phyloP scores from a whole-genome alignment of 176 grass and related monocot genomes.

The Oropetium thomaeum region DNA sequence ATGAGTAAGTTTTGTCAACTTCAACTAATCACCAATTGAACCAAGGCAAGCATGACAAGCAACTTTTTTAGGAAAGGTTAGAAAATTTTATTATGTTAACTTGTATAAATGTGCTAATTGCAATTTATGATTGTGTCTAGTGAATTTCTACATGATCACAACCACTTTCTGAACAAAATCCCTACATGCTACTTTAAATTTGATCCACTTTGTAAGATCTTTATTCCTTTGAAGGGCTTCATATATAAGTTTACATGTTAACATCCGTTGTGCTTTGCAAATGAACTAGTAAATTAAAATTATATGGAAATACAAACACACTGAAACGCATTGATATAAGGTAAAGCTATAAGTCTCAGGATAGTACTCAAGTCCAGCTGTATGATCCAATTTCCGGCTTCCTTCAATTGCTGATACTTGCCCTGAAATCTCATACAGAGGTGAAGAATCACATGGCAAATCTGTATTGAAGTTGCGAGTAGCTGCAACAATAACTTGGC shows the following conservation, averaged over 20 bases:
- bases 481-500: slow-evolving; percentile 58
- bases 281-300: background rate
- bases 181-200: background rate
- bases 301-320: slow-evolving; percentile 9
- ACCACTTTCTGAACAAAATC: background rate
- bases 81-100: too few relatives aligned
- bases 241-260: background rate
- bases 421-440: slow-evolving; percentile 65
- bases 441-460: slow-evolving; percentile 55
- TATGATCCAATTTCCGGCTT: slow-evolving; percentile 45
- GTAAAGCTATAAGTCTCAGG: background rate
- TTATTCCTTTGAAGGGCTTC: background rate
- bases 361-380: slow-evolving; percentile 47
- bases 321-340: background rate
- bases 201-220: background rate
- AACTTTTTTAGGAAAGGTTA: too few relatives aligned
- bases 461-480: slow-evolving; percentile 49
- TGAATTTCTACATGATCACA: background rate
- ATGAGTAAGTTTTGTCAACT: background rate
- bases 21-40: background rate
- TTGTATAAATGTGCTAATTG: too few relatives aligned
- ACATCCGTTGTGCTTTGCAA: background rate
- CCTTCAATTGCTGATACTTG: slow-evolving; percentile 59
- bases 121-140: background rate
- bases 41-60: too few relatives aligned